Evolutionary conservation across 192 early-diverging fungal genomes (phyloP), one percentile per base, ranked within the genome.

Genomic region (Radiomyces spectabilis): DNA sequence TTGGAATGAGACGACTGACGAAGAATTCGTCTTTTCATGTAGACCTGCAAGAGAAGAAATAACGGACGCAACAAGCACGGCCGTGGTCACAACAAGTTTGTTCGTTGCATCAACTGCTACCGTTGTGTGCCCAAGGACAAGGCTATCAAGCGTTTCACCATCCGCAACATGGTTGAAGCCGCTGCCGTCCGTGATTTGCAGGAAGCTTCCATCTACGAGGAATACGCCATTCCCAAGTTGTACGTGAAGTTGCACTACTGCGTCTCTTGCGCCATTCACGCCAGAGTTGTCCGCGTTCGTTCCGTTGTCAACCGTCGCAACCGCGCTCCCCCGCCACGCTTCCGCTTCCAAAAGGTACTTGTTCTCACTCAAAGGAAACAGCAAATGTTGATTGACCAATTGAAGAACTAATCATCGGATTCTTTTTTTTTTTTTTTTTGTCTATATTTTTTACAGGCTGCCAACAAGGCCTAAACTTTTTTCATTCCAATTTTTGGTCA

Each of bases 211-310:
- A 91, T 97, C 74, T 99, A 89, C 77, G 83, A 87, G 46, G 78
- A 88, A 75, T 95, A 95, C 78, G 85, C 85, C 56, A 86, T 97
- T 65, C 95, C 95, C 77, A 99, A 97, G 81, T 79, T 97, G 69
- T 99, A 99, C 87, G 83, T 95, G 80, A 96, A 99, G 88, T 82
- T 82, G 73, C 93, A 93, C 75, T 89, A 95, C 89, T 99, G 96
- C 76, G 78, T 98, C 59, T 93, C 92, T 55, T 97, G 95, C 78
- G 95, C 91, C 51, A 95, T 99, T 62, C 94, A 99, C 85, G 74
- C 86, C 54, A 85, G 91, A 67, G 81, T 91, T 54, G 94, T 99
- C 61, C 89, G 93, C 80, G 93, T 95, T 39, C 91, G 94, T 64
- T 97, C 93, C 66, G 77, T 79, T 59, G 85, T 69, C 44, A 87